phyloP scores from a whole-genome alignment of 83 land plant genomes.

The Thuja plicata region DNA sequence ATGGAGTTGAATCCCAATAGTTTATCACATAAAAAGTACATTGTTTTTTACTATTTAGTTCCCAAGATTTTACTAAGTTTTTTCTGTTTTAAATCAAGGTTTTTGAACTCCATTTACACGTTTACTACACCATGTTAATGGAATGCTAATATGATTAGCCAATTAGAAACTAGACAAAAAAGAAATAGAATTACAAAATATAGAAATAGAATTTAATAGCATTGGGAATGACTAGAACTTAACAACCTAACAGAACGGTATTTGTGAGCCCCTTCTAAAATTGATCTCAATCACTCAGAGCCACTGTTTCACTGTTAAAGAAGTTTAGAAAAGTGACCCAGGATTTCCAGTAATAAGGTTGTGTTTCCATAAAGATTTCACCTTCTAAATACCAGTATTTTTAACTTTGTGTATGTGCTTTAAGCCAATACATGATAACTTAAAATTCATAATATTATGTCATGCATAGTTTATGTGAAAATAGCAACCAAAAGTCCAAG shows the following conservation, averaged over 20 bases:
- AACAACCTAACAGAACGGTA: background rate
- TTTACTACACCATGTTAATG: too few relatives aligned
- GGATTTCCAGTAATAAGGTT: background rate
- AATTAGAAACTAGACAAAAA: background rate
- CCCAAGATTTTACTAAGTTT: too few relatives aligned
- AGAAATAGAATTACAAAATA: background rate
- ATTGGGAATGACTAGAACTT: background rate
- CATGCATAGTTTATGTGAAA: background rate
- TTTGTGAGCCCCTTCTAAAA: background rate
- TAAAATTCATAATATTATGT: background rate
- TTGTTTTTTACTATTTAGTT: too few relatives aligned
- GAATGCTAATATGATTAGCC: too few relatives aligned
- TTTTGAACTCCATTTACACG: too few relatives aligned
- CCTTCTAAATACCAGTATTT: background rate
- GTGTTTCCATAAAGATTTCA: background rate
- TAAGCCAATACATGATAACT: background rate
- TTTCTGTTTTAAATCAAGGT: too few relatives aligned
- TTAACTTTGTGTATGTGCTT: background rate
- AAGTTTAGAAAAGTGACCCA: background rate
- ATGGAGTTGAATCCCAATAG: too few relatives aligned
- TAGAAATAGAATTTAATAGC: background rate
- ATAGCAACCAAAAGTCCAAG: background rate
- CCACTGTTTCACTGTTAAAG: background rate
- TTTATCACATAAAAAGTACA: too few relatives aligned
- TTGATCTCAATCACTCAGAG: background rate